Evolutionary conservation across 768 basidiomycete species (phyloP).

Genomic region (Amanita polypyramis): DNA sequence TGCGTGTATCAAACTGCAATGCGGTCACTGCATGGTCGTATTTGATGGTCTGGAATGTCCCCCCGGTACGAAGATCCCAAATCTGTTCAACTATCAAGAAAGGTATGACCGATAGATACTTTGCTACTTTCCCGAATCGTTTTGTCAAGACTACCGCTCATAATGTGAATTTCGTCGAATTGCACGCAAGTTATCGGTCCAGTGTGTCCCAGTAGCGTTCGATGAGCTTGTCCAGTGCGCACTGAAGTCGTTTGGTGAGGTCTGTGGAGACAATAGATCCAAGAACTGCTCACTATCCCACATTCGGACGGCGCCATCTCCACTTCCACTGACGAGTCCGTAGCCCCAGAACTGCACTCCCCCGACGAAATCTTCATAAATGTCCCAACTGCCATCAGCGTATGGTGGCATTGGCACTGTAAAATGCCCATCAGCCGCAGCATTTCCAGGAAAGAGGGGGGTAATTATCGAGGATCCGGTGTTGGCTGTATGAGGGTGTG

Average conservation of each 20-base stretch:
- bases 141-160: slow-evolving; percentile 90
- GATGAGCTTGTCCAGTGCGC: slow-evolving; percentile 95
- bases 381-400: slow-evolving; percentile 86
- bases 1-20: slow-evolving; percentile 90
- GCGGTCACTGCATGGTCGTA: slow-evolving; percentile 88
- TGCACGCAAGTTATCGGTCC: slow-evolving; percentile 89
- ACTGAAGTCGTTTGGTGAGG: slow-evolving; percentile 34
- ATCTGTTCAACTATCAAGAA: slow-evolving; percentile 40
- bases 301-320: slow-evolving; percentile 96
- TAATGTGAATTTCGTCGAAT: slow-evolving; percentile 92
- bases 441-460: slow-evolving; percentile 39
- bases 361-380: slow-evolving; percentile 96
- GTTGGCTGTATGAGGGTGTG: slow-evolving; percentile 57
- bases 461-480: slow-evolving; percentile 29
- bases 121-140: slow-evolving; percentile 61
- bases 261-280: not conserved
- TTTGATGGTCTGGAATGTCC: slow-evolving; percentile 77
- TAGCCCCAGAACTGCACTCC: slow-evolving; percentile 99
- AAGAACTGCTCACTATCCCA: slow-evolving; percentile 85
- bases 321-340: slow-evolving; percentile 92
- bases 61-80: slow-evolving; percentile 92
- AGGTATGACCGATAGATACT: slow-evolving; percentile 4
- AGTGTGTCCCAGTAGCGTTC: slow-evolving; percentile 88
- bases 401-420: slow-evolving; percentile 80
- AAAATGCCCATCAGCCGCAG: slow-evolving; percentile 54